phyloP scores from a whole-genome alignment of 306 rosid species.

The Trichosanthes cucumerina region DNA sequence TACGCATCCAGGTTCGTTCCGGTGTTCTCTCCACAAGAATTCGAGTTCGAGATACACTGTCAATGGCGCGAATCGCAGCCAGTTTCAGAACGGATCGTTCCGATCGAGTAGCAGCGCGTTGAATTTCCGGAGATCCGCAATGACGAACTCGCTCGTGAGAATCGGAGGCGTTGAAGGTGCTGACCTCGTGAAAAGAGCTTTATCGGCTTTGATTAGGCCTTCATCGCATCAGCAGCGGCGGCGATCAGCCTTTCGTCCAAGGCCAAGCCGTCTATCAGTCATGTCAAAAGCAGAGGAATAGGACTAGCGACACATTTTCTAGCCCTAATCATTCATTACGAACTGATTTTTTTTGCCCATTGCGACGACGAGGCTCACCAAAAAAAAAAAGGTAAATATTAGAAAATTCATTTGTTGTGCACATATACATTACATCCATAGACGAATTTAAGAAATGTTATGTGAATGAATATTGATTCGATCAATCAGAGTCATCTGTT shows the following conservation, averaged over 20 bases:
- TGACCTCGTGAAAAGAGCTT: constrained; percentile 62
- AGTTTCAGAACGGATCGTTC: no score
- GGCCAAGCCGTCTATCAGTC: constrained; percentile 75
- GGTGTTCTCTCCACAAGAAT: no score
- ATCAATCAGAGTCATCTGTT: no score
- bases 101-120: constrained; percentile 24
- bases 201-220: constrained; percentile 74
- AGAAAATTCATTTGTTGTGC: no score
- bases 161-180: constrained; percentile 80
- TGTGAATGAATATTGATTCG: no score
- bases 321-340: background rate
- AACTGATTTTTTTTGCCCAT: background rate
- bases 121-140: constrained; percentile 85
- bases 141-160: constrained; percentile 87
- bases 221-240: constrained; percentile 76
- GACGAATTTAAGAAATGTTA: no score
- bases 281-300: constrained; percentile 46
- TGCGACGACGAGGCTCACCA: no score
- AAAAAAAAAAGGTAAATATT: no score
- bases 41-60: no score
- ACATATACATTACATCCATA: no score
- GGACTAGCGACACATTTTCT: background rate
- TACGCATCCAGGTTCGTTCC: no score
- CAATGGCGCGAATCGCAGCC: no score
- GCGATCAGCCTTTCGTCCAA: constrained; percentile 45